phyloP scores from a whole-genome alignment of 495 filamentous ascomycete genomes.

The Neurospora cerealis region DNA sequence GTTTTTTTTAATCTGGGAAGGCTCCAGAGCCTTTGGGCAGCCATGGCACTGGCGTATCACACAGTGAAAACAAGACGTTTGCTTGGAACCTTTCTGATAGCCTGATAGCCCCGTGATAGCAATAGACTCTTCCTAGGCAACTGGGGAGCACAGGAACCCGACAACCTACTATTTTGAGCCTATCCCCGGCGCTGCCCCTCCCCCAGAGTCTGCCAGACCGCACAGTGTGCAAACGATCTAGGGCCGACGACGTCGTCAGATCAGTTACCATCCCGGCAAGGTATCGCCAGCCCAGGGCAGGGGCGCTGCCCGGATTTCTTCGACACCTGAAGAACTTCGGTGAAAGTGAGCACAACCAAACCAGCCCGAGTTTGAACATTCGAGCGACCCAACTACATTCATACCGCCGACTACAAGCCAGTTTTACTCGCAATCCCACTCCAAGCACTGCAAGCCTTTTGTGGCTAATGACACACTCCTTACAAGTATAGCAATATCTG shows the following conservation, averaged over 20 bases:
- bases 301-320: neutral
- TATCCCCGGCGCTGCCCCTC: neutral
- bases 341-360: neutral
- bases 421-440: neutral
- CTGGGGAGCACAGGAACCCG: neutral
- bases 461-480: neutral
- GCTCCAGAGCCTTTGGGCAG: neutral
- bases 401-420: neutral
- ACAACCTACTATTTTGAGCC: neutral
- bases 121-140: neutral
- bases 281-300: neutral
- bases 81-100: neutral
- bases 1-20: neutral
- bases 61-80: neutral
- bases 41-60: neutral
- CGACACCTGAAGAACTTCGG: neutral
- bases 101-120: neutral
- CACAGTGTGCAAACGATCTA: neutral
- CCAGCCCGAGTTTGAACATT: neutral
- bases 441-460: neutral
- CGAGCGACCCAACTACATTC: neutral
- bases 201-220: neutral
- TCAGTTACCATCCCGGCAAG: neutral
- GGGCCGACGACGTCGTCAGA: neutral
- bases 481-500: neutral